A percentile compares a stretch with the other conserved stretches of the same genome.
Conservation (phyloP, 805 yeast genomes). For the Candida railenensis region DNA sequence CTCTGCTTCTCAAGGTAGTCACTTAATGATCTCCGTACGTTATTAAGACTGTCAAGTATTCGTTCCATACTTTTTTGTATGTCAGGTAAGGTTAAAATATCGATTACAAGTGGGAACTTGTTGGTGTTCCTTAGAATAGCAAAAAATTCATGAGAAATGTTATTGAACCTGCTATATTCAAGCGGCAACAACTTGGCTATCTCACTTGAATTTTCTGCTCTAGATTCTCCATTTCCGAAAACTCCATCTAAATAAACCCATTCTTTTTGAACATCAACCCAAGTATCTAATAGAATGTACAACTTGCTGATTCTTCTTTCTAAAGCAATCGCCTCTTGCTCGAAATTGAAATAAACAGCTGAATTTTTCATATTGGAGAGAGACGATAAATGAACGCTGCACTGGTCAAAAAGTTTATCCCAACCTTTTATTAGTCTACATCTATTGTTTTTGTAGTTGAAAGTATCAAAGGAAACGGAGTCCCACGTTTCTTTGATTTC, state of each 20-base stretch:
- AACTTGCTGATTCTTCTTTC: constrained; percentile 55
- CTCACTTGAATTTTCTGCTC: constrained; percentile 32
- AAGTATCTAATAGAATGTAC: constrained; percentile 53
- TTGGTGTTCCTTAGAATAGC: constrained; percentile 48
- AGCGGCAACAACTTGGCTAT: constrained; percentile 63
- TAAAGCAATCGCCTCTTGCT: constrained; percentile 52
- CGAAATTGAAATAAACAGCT: constrained; percentile 57
- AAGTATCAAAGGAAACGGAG: constrained; percentile 47
- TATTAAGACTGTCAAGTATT: constrained; percentile 52
- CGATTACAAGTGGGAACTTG: constrained; percentile 52
- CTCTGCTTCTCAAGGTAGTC: constrained; percentile 83
- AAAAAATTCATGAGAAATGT: constrained; percentile 61
- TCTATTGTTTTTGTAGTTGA: constrained; percentile 47
- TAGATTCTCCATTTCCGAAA: constrained; percentile 41
- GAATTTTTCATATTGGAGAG: constrained; percentile 73
- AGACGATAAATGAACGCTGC: constrained; percentile 59
- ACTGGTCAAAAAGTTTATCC: constrained; percentile 57
- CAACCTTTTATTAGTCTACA: constrained; percentile 65
- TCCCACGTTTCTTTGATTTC: constrained; percentile 59
- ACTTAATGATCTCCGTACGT: constrained; percentile 62
- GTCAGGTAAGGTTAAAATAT: constrained; percentile 51
- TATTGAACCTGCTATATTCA: constrained; percentile 66
- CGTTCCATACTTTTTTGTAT: constrained; percentile 47
- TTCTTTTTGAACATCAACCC: constrained; percentile 86
- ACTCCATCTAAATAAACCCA: constrained; percentile 87